These are phyloP conservation scores for Fusarium sp. DNA, from an alignment of 2,329 filamentous ascomycete species.

Conservation along the genomic window DNA sequence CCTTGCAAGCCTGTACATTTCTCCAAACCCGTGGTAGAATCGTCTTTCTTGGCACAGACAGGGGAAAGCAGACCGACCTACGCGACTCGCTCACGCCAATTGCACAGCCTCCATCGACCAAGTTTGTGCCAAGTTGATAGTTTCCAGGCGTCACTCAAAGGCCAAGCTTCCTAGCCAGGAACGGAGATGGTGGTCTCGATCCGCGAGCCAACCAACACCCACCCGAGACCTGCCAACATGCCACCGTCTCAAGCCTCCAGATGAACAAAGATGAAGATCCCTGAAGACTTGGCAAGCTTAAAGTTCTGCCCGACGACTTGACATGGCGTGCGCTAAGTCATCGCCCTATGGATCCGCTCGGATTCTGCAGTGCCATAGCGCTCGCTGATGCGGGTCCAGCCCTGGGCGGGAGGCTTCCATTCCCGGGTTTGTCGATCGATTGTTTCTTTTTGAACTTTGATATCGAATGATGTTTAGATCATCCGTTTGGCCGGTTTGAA, in stretches of 20 bases:
- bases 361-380: background rate
- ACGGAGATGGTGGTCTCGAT: background rate
- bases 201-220: background rate
- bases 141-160: background rate
- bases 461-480: background rate
- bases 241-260: background rate
- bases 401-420: background rate
- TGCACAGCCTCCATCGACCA: background rate
- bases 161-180: background rate
- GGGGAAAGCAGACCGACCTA: background rate
- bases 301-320: background rate
- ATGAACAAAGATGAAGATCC: background rate
- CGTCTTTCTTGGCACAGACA: background rate
- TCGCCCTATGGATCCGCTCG: background rate
- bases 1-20: background rate
- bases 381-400: background rate
- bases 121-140: background rate
- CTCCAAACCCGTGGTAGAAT: background rate
- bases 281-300: background rate
- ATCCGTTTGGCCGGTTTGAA: background rate
- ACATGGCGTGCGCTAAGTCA: background rate
- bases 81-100: background rate
- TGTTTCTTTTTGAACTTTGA: background rate
- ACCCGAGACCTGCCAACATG: background rate
- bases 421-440: background rate